Evolutionary conservation across 768 basidiomycete genomes (phyloP), one percentile per base, ranked within the genome.

Genomic region (Stropharia rugosoannulata): DNA sequence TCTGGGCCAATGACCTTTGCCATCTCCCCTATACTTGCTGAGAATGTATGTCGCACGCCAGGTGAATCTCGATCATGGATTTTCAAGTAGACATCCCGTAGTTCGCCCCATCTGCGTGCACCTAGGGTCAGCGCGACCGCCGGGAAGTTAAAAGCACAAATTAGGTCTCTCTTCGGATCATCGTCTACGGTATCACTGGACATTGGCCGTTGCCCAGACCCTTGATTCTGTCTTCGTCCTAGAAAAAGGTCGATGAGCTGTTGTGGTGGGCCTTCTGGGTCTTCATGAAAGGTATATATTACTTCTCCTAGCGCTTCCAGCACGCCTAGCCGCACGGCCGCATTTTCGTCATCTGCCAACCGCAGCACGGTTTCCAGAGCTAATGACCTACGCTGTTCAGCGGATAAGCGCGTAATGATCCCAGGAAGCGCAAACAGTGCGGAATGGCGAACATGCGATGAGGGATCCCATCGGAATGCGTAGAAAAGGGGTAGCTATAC

Each of bases 221-320:
- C 27, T 29, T 60, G 61, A 50, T 79, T 75, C 45, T 81, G 76
- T 65, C 66, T 73, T 54, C 79, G 74, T 29, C 90, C 93, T 37
- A 95, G 75, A 71, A 94, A 98, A 47, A 95, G 77, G 16, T 80
- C 75, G 6, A 97, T 64, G 2, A 97, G 79, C 64, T 90, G 83
- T 19, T 76, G 66, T 3, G 95, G 95, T 9, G 90, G 90, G 0
- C 88, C 89, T 18, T 60, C 64, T 3, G 80, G 80, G 49, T 84
- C 78, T 36, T 80, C 74, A 54, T 82, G 78, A 69, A 98, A 98
- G 11, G 90, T 84, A 67, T 90, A 84, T 54, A 97, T 80, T 36
- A 96, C 85, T 70, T 97, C 95, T 2, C 95, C 95, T 5, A 97
- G 79, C 18, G 91, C 81, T 66, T 97, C 95, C 32, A 96, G 79